Conservation (phyloP, 805 yeast genomes). For the Sugiyamaella floridensis region DNA sequence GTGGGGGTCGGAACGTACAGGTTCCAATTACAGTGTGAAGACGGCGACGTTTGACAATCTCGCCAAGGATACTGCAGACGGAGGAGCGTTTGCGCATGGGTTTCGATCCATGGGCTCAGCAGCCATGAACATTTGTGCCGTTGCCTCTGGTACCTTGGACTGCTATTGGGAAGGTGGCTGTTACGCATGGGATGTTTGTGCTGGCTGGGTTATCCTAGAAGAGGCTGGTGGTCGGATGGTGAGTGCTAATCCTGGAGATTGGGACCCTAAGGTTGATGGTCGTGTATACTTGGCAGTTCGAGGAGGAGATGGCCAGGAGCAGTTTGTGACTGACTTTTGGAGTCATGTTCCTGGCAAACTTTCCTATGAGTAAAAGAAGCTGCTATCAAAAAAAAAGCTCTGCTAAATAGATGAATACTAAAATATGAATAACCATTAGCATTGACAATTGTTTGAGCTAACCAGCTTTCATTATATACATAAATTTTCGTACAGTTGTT, state of each 20-base stretch:
- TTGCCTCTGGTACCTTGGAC: conserved; percentile 53
- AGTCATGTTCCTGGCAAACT: conserved; percentile 41
- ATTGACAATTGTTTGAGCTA: too few species aligned
- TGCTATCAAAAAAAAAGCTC: not conserved
- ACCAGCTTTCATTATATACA: too few species aligned
- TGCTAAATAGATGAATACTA: too few species aligned
- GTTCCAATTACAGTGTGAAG: conserved; percentile 45
- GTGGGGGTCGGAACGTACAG: conserved; percentile 54
- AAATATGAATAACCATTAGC: too few species aligned
- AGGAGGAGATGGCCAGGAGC: conserved; percentile 43
- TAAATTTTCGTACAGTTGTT: not conserved
- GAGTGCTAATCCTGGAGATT: conserved; percentile 45
- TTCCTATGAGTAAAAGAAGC: conserved; percentile 26
- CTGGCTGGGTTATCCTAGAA: conserved; percentile 54
- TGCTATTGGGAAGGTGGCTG: conserved; percentile 70
- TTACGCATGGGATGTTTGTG: conserved; percentile 64
- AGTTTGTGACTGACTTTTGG: conserved; percentile 47
- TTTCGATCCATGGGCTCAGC: conserved; percentile 58
- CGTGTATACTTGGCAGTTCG: conserved; percentile 55
- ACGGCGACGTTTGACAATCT: conserved; percentile 42
- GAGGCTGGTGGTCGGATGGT: conserved; percentile 56
- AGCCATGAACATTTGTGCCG: conserved; percentile 53
- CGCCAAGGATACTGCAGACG: conserved; percentile 34
- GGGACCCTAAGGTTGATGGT: conserved; percentile 44
- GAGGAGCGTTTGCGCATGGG: conserved; percentile 56